These are phyloP conservation scores for Kernera saxatilis DNA, from an alignment of 345 rosid genomes.

Conservation along the genomic window DNA sequence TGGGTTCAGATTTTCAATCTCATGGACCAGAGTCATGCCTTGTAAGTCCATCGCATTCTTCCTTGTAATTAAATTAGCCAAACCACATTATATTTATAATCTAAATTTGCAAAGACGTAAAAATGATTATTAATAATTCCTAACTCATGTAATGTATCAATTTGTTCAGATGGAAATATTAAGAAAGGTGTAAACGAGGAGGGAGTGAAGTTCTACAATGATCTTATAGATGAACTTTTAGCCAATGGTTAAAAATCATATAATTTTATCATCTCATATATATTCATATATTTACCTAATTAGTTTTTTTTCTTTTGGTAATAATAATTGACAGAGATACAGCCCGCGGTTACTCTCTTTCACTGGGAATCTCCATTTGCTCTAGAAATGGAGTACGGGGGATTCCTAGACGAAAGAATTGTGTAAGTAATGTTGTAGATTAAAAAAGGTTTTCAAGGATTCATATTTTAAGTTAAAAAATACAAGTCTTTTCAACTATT, in stretches of 20 bases:
- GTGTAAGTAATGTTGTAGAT: constrained; percentile 19
- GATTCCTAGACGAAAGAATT: constrained; percentile 8
- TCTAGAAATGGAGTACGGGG: constrained; percentile 12
- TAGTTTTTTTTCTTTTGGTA: not conserved
- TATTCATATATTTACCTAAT: not conserved
- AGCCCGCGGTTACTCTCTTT: constrained; percentile 26
- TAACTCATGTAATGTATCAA: not conserved
- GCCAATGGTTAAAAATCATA: constrained; percentile 26
- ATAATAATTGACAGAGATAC: constrained; percentile 2
- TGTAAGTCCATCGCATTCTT: constrained; percentile 19
- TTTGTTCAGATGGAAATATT: constrained; percentile 29
- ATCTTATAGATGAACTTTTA: constrained; percentile 35
- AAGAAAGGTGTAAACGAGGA: constrained; percentile 29
- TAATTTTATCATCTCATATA: not conserved
- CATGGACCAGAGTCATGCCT: constrained; percentile 32
- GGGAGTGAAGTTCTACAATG: constrained; percentile 38
- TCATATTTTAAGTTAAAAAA: too few species aligned
- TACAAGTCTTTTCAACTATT: too few species aligned
- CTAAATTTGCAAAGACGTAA: not conserved
- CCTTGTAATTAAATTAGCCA: not conserved
- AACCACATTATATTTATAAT: not conserved
- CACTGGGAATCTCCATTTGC: constrained; percentile 33
- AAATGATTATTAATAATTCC: not conserved
- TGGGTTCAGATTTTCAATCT: constrained; percentile 31
- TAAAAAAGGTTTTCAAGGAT: not conserved